Evolutionary conservation across 495 filamentous ascomycete species (phyloP).

Genomic region (Penicillium cosmopolitanum): DNA sequence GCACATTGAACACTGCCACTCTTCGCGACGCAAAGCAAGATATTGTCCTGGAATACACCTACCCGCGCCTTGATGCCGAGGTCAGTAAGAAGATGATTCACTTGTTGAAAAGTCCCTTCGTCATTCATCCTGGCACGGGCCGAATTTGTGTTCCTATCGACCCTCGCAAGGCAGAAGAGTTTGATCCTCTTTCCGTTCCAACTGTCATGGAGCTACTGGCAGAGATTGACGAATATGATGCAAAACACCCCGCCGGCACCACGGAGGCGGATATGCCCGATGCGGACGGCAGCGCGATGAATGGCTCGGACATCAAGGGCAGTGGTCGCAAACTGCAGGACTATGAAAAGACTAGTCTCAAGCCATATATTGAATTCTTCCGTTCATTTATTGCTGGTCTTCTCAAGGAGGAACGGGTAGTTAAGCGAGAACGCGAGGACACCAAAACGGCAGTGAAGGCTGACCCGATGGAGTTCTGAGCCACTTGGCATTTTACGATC

Average conservation of each 20-base stretch:
- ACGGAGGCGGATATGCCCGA: conserved; percentile 38
- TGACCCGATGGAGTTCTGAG: conserved; percentile 58
- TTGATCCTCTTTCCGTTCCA: conserved; percentile 85
- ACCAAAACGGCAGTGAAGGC: conserved; percentile 52
- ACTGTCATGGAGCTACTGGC: conserved; percentile 77
- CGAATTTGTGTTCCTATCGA: conserved; percentile 96
- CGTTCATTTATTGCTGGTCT: conserved; percentile 75
- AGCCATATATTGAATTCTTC: conserved; percentile 91
- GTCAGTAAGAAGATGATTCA: conserved; percentile 98
- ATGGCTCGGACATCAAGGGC: conserved; percentile 41
- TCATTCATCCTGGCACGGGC: conserved; percentile 93
- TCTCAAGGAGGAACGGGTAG: conserved; percentile 77
- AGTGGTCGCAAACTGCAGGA: conserved; percentile 64
- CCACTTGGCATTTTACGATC: conserved; percentile 1
- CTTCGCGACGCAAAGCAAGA: conserved; percentile 92
- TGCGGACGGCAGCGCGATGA: conserved; percentile 41
- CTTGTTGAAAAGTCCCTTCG: conserved; percentile 94
- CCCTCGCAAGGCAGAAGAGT: conserved; percentile 65
- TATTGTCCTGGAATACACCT: conserved; percentile 94
- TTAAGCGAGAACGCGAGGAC: conserved; percentile 70
- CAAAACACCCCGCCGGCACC: conserved; percentile 35
- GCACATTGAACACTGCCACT: conserved; percentile 62
- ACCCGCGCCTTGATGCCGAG: conserved; percentile 94
- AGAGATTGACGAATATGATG: conserved; percentile 81
- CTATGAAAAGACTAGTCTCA: conserved; percentile 95